Evolutionary conservation across 768 basidiomycete species (phyloP).

Genomic region (Boletus speciosus): DNA sequence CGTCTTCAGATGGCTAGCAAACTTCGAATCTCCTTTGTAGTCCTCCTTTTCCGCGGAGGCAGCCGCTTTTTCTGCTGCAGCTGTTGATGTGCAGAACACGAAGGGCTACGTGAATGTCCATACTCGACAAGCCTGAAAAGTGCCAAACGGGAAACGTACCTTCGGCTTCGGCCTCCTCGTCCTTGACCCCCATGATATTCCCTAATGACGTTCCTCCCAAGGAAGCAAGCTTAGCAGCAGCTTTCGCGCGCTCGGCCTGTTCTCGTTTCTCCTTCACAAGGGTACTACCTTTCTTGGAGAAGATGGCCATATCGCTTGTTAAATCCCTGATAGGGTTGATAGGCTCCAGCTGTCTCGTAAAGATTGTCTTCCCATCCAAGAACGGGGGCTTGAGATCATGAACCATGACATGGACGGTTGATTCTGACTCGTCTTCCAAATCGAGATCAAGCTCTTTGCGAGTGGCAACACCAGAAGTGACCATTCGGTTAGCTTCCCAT

Average conservation of each 20-base stretch:
- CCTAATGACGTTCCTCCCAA: conserved; percentile 93
- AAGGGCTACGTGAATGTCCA: conserved; percentile 78
- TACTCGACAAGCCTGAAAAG: conserved; percentile 40
- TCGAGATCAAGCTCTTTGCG: conserved; percentile 86
- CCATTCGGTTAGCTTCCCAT: conserved; percentile 98
- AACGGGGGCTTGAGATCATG: conserved; percentile 98
- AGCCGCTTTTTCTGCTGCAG: conserved; percentile 47
- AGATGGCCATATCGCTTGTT: conserved; percentile 92
- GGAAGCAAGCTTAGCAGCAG: conserved; percentile 90
- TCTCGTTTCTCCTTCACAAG: conserved; percentile 95
- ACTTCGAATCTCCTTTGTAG: conserved; percentile 95
- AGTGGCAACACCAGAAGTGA: conserved; percentile 91
- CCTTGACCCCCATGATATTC: conserved; percentile 96
- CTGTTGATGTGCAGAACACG: conserved; percentile 40
- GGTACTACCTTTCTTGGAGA: conserved; percentile 94
- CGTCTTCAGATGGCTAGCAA: conserved; percentile 88
- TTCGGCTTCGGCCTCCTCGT: conserved; percentile 90
- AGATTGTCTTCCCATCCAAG: conserved; percentile 93
- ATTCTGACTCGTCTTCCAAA: conserved; percentile 94
- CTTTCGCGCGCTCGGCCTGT: conserved; percentile 93
- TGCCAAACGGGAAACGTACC: conserved; percentile 49
- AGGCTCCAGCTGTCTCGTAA: conserved; percentile 94
- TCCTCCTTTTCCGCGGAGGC: conserved; percentile 54
- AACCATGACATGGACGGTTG: conserved; percentile 95
- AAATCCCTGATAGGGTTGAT: conserved; percentile 94